These are phyloP conservation scores for Microdochium nivale DNA, from an alignment of 2,329 filamentous ascomycete genomes.

Conservation along the genomic window DNA sequence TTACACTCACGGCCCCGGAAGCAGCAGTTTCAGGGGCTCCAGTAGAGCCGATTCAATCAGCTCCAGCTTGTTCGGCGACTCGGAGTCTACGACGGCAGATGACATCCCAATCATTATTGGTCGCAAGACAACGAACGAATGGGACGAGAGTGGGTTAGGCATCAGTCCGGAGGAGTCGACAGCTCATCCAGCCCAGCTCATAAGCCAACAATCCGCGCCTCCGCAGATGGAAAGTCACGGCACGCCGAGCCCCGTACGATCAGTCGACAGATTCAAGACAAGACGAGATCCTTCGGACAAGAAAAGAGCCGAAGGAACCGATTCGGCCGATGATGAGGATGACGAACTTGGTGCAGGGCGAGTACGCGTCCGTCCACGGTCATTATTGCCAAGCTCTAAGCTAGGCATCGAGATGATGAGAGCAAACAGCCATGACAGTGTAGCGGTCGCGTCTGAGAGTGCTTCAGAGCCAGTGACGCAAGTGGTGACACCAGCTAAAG, in stretches of 20 bases:
- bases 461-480: slow-evolving; percentile 43
- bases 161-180: background rate
- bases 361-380: slow-evolving; percentile 25
- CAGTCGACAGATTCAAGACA: slow-evolving; percentile 63
- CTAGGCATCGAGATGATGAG: slow-evolving; percentile 97
- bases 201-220: slow-evolving; percentile 58
- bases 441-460: slow-evolving; percentile 43
- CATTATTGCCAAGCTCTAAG: slow-evolving; percentile 68
- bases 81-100: slow-evolving; percentile 69
- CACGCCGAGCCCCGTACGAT: slow-evolving; percentile 42
- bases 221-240: slow-evolving; percentile 41
- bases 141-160: slow-evolving; percentile 50
- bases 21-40: slow-evolving; percentile 66
- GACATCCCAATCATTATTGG: slow-evolving; percentile 70
- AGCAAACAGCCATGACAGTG: slow-evolving; percentile 86
- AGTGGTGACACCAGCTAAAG: slow-evolving; percentile 39
- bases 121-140: slow-evolving; percentile 66
- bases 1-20: slow-evolving; percentile 58
- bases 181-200: slow-evolving; percentile 26
- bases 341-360: slow-evolving; percentile 66
- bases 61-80: slow-evolving; percentile 80
- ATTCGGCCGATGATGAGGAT: slow-evolving; percentile 92
- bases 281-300: slow-evolving; percentile 72
- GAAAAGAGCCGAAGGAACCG: slow-evolving; percentile 61
- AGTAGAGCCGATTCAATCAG: slow-evolving; percentile 84